Percentiles rank a stretch among this genome's conserved stretches.
These are phyloP conservation scores for Colletotrichum spaethianum DNA, from an alignment of 2,329 filamentous ascomycete species.

Conservation along the genomic window DNA sequence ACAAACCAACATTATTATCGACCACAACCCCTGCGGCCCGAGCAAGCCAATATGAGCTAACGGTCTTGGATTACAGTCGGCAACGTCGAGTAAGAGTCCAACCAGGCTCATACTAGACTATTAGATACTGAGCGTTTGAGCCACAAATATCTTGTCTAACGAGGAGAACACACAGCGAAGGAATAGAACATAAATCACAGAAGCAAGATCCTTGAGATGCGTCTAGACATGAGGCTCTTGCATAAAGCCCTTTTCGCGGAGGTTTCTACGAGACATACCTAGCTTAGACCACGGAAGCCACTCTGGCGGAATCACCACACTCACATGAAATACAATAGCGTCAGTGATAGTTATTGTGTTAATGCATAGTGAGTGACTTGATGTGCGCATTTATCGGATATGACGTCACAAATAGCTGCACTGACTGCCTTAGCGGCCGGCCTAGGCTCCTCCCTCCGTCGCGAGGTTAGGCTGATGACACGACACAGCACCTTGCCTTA, in stretches of 20 bases:
- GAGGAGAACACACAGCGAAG: background rate
- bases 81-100: too few species aligned
- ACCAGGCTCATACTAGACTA: background rate
- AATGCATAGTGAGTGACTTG: background rate
- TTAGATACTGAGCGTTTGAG: background rate
- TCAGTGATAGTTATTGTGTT: background rate
- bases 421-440: background rate
- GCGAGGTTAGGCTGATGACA: background rate
- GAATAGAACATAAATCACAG: too few species aligned
- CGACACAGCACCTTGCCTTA: background rate
- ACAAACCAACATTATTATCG: background rate
- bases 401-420: constrained; percentile 11
- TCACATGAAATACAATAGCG: background rate
- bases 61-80: background rate
- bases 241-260: background rate
- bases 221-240: background rate
- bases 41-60: background rate
- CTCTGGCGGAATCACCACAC: background rate
- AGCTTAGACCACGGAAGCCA: constrained; percentile 5
- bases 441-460: background rate
- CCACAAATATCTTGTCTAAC: background rate
- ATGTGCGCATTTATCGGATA: background rate
- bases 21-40: background rate
- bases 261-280: background rate
- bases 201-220: background rate